These are phyloP conservation scores for Primulina huaijiensis DNA, from an alignment of 257 asterid genomes.

Conservation along the genomic window DNA sequence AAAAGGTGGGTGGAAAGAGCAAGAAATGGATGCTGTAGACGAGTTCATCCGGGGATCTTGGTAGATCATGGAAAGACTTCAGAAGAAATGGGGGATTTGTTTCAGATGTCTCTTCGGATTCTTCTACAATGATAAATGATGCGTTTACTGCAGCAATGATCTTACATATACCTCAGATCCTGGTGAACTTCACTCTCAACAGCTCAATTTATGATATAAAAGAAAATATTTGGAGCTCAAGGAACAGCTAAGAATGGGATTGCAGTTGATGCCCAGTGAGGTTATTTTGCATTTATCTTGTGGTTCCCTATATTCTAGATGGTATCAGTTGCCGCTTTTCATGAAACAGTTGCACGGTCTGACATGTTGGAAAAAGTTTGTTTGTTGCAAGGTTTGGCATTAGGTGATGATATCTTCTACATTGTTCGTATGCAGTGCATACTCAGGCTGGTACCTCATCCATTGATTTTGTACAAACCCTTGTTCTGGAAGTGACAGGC, in stretches of 20 bases:
- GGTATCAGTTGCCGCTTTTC: neutral
- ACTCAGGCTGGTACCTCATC: constrained; percentile 7
- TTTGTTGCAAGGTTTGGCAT: constrained; percentile 3
- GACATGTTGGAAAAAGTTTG: neutral
- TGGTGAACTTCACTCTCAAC: constrained; percentile 66
- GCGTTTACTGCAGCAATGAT: constrained; percentile 28
- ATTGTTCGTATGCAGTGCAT: neutral
- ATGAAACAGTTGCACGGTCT: neutral
- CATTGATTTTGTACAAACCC: neutral
- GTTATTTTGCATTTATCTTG: constrained; percentile 32
- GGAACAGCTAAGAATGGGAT: constrained; percentile 58
- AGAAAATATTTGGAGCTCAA: constrained; percentile 56
- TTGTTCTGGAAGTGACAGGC: no score
- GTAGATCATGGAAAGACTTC: constrained; percentile 59
- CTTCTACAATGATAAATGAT: no score
- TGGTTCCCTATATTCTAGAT: constrained; percentile 16
- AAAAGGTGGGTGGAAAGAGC: constrained; percentile 59
- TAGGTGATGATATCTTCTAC: neutral
- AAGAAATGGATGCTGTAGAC: constrained; percentile 91
- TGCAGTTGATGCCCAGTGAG: constrained; percentile 63
- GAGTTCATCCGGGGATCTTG: constrained; percentile 54
- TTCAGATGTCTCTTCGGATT: no score
- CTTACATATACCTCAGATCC: constrained; percentile 38
- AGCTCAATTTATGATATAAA: constrained; percentile 70
- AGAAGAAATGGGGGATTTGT: constrained; percentile 34